Evolutionary conservation across 768 basidiomycete genomes (phyloP), one percentile per base, ranked within the genome.

Genomic region (Kwoniella botswanensis): DNA sequence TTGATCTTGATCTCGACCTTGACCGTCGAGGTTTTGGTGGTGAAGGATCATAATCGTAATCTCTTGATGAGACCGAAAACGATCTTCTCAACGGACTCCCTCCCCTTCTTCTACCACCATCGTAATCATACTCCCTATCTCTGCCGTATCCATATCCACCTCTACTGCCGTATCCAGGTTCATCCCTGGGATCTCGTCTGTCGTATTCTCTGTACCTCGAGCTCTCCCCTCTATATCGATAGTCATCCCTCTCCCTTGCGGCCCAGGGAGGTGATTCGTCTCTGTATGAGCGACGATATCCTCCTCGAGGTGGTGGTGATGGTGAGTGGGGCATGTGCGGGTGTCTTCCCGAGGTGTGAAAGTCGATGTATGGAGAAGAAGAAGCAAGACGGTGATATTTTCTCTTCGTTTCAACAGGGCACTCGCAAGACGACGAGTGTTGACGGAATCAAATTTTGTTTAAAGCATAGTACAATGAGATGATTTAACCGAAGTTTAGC

Each of bases 301-400:
- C 44, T 46, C 22, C 21, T 66, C 71, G 58, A 50, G 67, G 42
- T 24, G 63, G 57, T 43, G 74, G 72, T 18, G 75, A 72, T 13
- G 72, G 70, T 12, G 75, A 74, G 17, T 69, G 68, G 42, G 74
- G 71, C 74, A 72, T 76, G 22, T 26, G 55, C 2, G 24, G 22
- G 6, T 35, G 35, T 35, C 35, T 35, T 35, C 35, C 35, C 35
- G 35, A 35, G 3, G 35, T 35, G 35, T 35, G 35, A 35, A 7
- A 35, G 35, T 35, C 35, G 26, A 29, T n/a, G 9, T 29, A 24
- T 5, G 11, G n/a, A 1, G 15, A 65, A 21, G 24, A 55, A 56
- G 12, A 57, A 21, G 41, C 15, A 22, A 65, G 62, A 24, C 15
- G n/a, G n/a, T n/a, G n/a, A 11, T 12, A 55, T 55, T 22, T 12